Base-by-base conservation (phyloP, 2,329 filamentous ascomycete species). In the Bertia moriformis region DNA sequence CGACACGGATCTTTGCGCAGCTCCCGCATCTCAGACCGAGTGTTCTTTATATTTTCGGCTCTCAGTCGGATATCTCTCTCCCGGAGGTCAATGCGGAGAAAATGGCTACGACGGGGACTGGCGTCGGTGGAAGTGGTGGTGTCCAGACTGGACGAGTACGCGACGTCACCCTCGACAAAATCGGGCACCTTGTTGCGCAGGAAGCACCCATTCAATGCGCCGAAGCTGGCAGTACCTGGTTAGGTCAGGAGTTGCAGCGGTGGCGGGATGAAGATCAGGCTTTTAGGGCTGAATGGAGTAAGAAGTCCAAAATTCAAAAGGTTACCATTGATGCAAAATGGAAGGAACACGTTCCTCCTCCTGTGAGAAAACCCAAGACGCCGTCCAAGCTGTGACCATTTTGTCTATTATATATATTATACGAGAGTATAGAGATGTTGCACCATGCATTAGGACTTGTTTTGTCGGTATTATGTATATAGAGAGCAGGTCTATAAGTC, bases 111-210 rank as follows among this genome's bases (percentile, higher is more conserved):
- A 86, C 80, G 0, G 83, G 83, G 1, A 57, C 60, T 0, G 82
- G 75, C 0, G 58, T 71, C 0, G 78, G 82, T 4, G 83, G 84
- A 1, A 81, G 75, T 46, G 73, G 85, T 14, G 71, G 81, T 37
- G 63, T 54, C 3, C 56, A 59, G n/a, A 69, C 69, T 12, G 84
- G 82, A 0, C 65, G 75, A 36, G 87, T 94, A 2, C 67, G 65
- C 41, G 67, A 77, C 45, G 68, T 83, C 4, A 63, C 74, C 14
- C 58, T 91, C 4, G 60, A 79, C 19, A 69, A 69, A 0, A 65
- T 69, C 4, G 86, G 88, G 0, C 89, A 96, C 56, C 57, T 95
- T 32, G 73, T 95, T 19, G 81, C 88, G 0, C 83, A 94, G 73
- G 87, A 94, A 57, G 70, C 72, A 29, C 82, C 83, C 0, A 61